These are phyloP conservation scores for Talaromyces amestolkiae DNA, from an alignment of 2,329 filamentous ascomycete species.

Conservation along the genomic window DNA sequence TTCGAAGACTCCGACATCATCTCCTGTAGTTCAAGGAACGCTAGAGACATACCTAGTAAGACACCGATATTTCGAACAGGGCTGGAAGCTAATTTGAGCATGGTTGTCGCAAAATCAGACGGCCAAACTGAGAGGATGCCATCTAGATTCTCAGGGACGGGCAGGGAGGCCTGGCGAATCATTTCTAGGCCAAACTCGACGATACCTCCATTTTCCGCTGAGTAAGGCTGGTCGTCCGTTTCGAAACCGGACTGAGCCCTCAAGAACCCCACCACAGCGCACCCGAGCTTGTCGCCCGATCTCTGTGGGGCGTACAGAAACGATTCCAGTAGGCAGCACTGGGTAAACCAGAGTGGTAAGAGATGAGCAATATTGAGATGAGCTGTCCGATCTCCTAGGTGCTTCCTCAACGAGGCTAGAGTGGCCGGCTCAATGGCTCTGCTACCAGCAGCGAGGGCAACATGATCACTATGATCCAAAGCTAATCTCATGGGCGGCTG, in stretches of 20 bases:
- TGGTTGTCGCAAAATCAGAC: neutral
- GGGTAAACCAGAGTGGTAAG: slow-evolving; percentile 8
- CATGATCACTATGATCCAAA: neutral
- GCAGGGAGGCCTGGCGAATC: neutral
- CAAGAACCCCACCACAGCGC: neutral
- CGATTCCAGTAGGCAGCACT: neutral
- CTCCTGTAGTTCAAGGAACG: neutral
- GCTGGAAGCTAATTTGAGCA: slow-evolving; percentile 2
- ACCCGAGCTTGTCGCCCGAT: neutral
- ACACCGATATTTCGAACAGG: neutral
- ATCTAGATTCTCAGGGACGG: neutral
- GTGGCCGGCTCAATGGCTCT: slow-evolving; percentile 1
- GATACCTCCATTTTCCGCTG: neutral
- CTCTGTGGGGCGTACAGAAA: neutral
- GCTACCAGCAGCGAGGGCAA: neutral
- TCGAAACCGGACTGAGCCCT: slow-evolving; percentile 5
- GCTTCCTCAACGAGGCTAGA: neutral
- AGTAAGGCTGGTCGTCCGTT: neutral
- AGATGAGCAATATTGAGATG: neutral
- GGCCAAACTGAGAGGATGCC: neutral
- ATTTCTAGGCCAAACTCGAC: slow-evolving; percentile 5
- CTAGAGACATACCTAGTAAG: slow-evolving; percentile 2
- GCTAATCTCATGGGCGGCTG: neutral
- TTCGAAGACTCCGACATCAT: neutral
- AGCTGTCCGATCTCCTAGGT: neutral